Base-by-base conservation (phyloP, 108 stramenopile species). In the Schizochytrium sp. region DNA sequence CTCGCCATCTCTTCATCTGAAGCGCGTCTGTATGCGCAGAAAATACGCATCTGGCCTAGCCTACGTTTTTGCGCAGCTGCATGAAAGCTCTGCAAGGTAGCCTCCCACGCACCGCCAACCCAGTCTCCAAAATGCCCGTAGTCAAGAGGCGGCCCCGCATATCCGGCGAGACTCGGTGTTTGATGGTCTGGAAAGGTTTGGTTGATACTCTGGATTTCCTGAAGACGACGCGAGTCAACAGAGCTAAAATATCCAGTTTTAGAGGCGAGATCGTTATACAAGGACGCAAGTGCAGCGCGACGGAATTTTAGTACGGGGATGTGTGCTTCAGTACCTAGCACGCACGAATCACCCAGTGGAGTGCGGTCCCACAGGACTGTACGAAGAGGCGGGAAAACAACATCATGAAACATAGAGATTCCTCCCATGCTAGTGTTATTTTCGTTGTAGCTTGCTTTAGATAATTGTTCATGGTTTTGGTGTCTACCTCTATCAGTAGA, bases 321-420 rank as follows among this genome's bases (percentile, higher is more conserved):
- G 47, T 83, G 76, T 7, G 53, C 76, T 42, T 83, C 76, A 7
- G 76, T 13, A 10, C 76, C 76, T 38, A 83, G 76, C 1, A 55
- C 2, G 3, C 76, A 83, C 45, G 53, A 49, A 40, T 83, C 76
- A 13, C 53, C 76, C 5, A 83, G 76, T n/a, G 76, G 50, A 13
- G 76, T 83, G 50, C 76, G 45, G 53, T 83, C 76, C 76, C 76
- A 83, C 15, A 83, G 76, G 8, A 83, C 76, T 5, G 50, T 83
- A 0, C 76, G 76, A 46, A 83, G 47, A 10, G 76, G 76, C 3
- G 76, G 76, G 2, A 83, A 83, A 10, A 49, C 53, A 47, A 83
- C 76, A 40, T 83, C 76, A 38, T 49, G 47, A 53, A 83, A 83
- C 15, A 41, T 41, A 0, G 72, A 28, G 72, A 38, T 13, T 41